Evolutionary conservation across 2,329 filamentous ascomycete species (phyloP).

Genomic region (Trichoderma oligosporum): DNA sequence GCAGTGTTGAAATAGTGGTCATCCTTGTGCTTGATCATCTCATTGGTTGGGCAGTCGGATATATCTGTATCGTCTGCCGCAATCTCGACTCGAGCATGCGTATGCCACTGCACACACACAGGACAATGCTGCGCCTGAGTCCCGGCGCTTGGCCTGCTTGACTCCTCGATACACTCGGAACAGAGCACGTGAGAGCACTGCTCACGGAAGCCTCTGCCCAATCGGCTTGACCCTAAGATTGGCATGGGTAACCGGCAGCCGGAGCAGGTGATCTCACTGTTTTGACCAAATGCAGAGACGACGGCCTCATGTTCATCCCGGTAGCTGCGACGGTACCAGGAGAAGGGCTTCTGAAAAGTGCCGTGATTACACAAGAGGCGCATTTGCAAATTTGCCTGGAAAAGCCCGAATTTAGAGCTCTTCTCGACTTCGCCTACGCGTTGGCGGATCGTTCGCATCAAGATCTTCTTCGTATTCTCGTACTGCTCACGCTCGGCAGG

Average conservation of each 20-base stretch:
- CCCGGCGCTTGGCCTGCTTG: constrained; percentile 21
- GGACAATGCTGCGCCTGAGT: background rate
- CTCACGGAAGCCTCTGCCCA: constrained; percentile 23
- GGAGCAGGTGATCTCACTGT: constrained; percentile 28
- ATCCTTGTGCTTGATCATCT: background rate
- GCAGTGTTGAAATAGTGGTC: constrained; percentile 27
- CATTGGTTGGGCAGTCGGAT: background rate
- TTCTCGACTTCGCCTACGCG: constrained; percentile 34
- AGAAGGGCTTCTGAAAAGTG: constrained; percentile 44
- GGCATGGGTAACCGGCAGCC: constrained; percentile 33
- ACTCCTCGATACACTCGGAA: constrained; percentile 27
- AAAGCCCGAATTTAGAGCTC: constrained; percentile 40
- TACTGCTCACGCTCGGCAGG: constrained; percentile 29
- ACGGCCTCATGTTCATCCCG: constrained; percentile 32
- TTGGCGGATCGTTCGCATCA: constrained; percentile 38
- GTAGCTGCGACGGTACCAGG: constrained; percentile 32
- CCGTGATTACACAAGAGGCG: constrained; percentile 49
- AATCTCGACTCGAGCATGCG: background rate
- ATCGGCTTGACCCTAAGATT: background rate
- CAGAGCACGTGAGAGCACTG: constrained; percentile 33
- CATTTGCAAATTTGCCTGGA: constrained; percentile 45
- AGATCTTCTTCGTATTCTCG: constrained; percentile 32
- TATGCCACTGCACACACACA: background rate
- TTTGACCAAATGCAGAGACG: constrained; percentile 23
- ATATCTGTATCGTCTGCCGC: background rate